These are phyloP conservation scores for Fusarium albidum DNA, from an alignment of 2,329 filamentous ascomycete species.

Conservation along the genomic window DNA sequence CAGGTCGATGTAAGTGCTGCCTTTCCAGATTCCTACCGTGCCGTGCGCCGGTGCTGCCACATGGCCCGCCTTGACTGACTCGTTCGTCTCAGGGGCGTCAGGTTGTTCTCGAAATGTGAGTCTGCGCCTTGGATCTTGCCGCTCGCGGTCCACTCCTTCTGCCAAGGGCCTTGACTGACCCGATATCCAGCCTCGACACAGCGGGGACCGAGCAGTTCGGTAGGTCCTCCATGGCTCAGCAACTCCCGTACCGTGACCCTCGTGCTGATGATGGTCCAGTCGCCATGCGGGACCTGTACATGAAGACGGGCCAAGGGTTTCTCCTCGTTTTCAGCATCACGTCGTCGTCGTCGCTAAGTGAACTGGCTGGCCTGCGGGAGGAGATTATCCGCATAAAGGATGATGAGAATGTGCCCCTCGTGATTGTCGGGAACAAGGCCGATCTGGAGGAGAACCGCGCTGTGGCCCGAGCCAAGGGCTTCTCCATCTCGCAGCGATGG, in stretches of 20 bases:
- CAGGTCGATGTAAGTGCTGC: slow-evolving; percentile 79
- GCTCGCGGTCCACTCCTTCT: slow-evolving; percentile 25
- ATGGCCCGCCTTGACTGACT: slow-evolving; percentile 42
- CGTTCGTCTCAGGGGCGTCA: slow-evolving; percentile 72
- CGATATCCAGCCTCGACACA: slow-evolving; percentile 74
- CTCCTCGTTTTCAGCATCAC: slow-evolving; percentile 93
- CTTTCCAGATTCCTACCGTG: slow-evolving; percentile 2
- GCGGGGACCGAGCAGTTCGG: slow-evolving; percentile 94
- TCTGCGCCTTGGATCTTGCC: slow-evolving; percentile 13
- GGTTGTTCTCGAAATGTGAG: slow-evolving; percentile 89
- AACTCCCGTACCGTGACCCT: slow-evolving; percentile 17
- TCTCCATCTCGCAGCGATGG: slow-evolving; percentile 87
- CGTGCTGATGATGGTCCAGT: slow-evolving; percentile 50
- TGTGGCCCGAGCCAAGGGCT: slow-evolving; percentile 80
- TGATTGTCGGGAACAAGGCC: slow-evolving; percentile 92
- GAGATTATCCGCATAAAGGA: slow-evolving; percentile 93
- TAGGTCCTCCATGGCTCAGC: slow-evolving; percentile 54
- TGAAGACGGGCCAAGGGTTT: slow-evolving; percentile 93
- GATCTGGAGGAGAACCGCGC: slow-evolving; percentile 87
- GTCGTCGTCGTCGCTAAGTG: slow-evolving; percentile 81
- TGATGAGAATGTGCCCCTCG: slow-evolving; percentile 83
- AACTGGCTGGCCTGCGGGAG: slow-evolving; percentile 82
- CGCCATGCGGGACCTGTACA: slow-evolving; percentile 82
- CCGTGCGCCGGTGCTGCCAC: slow-evolving; percentile 11
- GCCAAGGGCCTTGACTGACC: slow-evolving; percentile 31